phyloP scores from a whole-genome alignment of 495 filamentous ascomycete genomes.

The Articulospora tetracladia region DNA sequence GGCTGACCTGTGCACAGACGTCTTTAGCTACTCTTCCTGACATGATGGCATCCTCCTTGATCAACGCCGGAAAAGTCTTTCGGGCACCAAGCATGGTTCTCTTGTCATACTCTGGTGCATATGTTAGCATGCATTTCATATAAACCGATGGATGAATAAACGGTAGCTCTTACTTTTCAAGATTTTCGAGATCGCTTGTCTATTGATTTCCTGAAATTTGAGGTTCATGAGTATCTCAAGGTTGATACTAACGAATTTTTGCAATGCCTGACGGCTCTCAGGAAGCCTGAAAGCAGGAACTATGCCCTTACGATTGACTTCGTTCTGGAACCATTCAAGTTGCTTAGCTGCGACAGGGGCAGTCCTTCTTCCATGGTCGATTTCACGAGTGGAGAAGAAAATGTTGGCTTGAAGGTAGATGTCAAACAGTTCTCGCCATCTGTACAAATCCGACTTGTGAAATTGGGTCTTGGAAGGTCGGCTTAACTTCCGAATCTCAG shows the following conservation, averaged over 20 bases:
- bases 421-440: conserved; percentile 71
- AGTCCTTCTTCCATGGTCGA: conserved; percentile 51
- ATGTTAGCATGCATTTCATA: neutral
- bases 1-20: conserved; percentile 60
- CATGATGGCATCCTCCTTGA: conserved; percentile 46
- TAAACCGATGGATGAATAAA: neutral
- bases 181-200: conserved; percentile 66
- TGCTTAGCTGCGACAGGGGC: conserved; percentile 48
- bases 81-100: conserved; percentile 62
- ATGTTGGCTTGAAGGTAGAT: conserved; percentile 65
- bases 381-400: conserved; percentile 68
- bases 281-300: conserved; percentile 52
- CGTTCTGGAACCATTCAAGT: conserved; percentile 54
- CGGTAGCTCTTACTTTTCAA: conserved; percentile 58
- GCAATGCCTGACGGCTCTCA: conserved; percentile 51
- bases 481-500: conserved; percentile 38
- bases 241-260: conserved; percentile 62
- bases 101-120: conserved; percentile 68
- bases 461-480: conserved; percentile 5
- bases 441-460: conserved; percentile 59
- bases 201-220: conserved; percentile 71
- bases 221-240: conserved; percentile 58
- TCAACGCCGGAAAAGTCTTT: conserved; percentile 44
- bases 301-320: conserved; percentile 50
- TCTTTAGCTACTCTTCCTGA: conserved; percentile 57